Conservation (phyloP, 1,284 basidiomycete species). For the Blastosporella zonata region DNA sequence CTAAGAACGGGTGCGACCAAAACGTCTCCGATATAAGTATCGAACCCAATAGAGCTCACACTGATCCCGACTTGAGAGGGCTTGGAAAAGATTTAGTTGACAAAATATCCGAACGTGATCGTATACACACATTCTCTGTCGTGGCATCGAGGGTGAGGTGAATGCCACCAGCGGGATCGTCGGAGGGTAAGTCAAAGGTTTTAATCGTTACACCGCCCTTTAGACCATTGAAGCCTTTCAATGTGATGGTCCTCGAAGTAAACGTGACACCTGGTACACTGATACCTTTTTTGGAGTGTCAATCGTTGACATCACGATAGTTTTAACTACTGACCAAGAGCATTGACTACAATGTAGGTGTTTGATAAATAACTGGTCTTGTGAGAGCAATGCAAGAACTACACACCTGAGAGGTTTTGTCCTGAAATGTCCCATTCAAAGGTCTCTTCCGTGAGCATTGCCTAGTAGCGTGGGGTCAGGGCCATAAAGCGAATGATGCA, state of each 20-base stretch:
- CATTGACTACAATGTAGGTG: conserved; percentile 37
- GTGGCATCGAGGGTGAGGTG: conserved; percentile 63
- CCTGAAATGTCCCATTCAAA: conserved; percentile 76
- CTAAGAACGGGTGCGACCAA: conserved; percentile 63
- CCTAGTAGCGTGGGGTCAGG: conserved; percentile 26
- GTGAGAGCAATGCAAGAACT: background rate
- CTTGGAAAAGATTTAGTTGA: conserved; percentile 29
- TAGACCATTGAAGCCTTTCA: conserved; percentile 74
- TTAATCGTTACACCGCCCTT: conserved; percentile 63
- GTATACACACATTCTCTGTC: conserved; percentile 52
- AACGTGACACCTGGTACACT: conserved; percentile 54
- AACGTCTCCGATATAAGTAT: conserved; percentile 51
- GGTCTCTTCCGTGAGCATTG: conserved; percentile 61
- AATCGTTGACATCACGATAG: conserved; percentile 5
- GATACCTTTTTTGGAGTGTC: conserved; percentile 40
- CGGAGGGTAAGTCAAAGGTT: conserved; percentile 69
- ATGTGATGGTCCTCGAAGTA: conserved; percentile 56
- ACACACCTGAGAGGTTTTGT: conserved; percentile 59
- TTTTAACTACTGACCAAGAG: conserved; percentile 42
- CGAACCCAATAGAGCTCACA: conserved; percentile 62
- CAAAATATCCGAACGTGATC: background rate
- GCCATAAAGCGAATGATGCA: background rate
- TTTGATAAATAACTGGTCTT: background rate
- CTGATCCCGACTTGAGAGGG: conserved; percentile 78
- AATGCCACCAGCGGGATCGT: conserved; percentile 77